Conservation (phyloP, 78 protist genomes). For the Thecamonas trahens region DNA sequence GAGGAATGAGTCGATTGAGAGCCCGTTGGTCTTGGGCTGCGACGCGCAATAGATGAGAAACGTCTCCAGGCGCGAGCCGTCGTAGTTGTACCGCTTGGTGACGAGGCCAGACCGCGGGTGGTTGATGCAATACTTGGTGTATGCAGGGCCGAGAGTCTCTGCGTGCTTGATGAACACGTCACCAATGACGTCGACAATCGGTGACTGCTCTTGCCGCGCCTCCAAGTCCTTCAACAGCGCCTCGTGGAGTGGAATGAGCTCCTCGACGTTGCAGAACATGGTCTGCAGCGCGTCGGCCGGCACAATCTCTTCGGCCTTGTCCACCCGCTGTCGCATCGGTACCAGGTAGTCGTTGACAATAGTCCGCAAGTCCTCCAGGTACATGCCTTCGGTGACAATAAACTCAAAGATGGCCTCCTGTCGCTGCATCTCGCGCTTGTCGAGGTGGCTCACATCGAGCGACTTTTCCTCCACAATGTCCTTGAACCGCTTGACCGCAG, state of each 20-base stretch:
- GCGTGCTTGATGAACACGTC: not conserved
- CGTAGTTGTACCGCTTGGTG: not conserved
- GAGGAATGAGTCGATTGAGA: slow-evolving; percentile 3
- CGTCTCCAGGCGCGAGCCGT: not conserved
- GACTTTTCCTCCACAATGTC: too few species aligned
- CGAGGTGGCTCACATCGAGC: too few species aligned
- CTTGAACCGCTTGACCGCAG: too few species aligned
- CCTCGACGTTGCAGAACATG: not conserved
- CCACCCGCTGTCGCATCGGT: not conserved
- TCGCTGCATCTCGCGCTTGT: not conserved
- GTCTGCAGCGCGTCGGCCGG: not conserved
- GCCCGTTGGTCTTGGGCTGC: not conserved
- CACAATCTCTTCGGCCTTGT: too few species aligned
- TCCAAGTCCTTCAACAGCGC: not conserved
- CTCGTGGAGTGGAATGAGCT: not conserved
- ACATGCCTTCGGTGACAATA: not conserved
- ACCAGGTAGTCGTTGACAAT: not conserved
- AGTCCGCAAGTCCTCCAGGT: not conserved
- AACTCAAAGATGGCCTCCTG: slow-evolving; percentile 1
- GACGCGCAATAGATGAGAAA: not conserved
- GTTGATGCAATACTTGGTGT: not conserved
- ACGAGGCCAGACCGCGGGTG: not conserved
- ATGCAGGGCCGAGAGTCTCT: too few species aligned
- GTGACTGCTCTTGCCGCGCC: not conserved
- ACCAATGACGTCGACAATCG: not conserved